phyloP scores from a whole-genome alignment of 768 basidiomycete genomes.

The Auriscalpium orientale region DNA sequence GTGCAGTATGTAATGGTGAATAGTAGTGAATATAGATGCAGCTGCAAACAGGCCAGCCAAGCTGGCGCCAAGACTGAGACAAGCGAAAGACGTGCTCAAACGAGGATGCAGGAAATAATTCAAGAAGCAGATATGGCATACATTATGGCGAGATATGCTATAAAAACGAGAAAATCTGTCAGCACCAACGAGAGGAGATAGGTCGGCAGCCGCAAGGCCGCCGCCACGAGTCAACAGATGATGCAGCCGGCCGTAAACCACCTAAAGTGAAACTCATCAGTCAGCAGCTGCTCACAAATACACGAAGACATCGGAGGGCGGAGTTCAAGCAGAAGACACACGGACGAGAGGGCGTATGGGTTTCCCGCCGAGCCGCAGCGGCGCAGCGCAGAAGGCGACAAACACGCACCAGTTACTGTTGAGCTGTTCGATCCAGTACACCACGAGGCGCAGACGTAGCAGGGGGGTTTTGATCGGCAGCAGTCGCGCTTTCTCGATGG shows the following conservation, averaged over 20 bases:
- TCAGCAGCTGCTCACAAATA: neutral
- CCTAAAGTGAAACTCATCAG: conserved; percentile 32
- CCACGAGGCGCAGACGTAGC: conserved; percentile 75
- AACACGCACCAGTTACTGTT: conserved; percentile 44
- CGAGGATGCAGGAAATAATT: too few species aligned
- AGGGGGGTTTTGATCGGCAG: conserved; percentile 73
- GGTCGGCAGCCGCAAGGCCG: too few species aligned
- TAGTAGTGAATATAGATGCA: too few species aligned
- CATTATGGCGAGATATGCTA: too few species aligned
- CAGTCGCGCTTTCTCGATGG: conserved; percentile 81
- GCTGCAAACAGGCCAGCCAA: too few species aligned
- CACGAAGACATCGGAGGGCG: too few species aligned
- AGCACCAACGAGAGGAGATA: neutral
- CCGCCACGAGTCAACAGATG: conserved; percentile 30
- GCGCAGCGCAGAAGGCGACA: conserved; percentile 1
- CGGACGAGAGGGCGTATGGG: too few species aligned
- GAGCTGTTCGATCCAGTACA: conserved; percentile 89
- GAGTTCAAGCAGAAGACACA: too few species aligned
- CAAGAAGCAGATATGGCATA: too few species aligned
- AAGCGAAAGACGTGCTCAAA: too few species aligned
- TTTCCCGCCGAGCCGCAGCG: neutral
- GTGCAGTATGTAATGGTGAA: too few species aligned
- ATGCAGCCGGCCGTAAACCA: conserved; percentile 72
- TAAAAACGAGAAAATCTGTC: neutral
- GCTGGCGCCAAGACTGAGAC: too few species aligned